phyloP scores from a whole-genome alignment of 345 rosid species.

The Melastoma malabathricum region DNA sequence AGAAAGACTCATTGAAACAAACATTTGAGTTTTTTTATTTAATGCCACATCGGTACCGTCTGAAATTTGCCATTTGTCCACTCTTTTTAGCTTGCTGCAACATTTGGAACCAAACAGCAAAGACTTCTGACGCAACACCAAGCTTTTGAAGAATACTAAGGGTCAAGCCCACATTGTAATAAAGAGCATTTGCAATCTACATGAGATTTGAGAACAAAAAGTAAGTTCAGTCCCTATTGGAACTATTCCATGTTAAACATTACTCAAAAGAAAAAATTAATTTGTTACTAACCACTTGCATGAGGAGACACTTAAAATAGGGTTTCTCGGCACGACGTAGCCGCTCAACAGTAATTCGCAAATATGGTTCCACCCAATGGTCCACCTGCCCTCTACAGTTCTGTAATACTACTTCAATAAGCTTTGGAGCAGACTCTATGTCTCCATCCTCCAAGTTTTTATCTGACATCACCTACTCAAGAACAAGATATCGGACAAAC shows the following conservation, averaged over 20 bases:
- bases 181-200: conserved; percentile 94
- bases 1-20: background rate
- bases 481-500: background rate
- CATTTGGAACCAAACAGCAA: conserved; percentile 93
- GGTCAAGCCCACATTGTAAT: conserved; percentile 72
- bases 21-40: too few relatives aligned
- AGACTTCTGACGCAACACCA: conserved; percentile 63
- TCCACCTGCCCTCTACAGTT: conserved; percentile 98
- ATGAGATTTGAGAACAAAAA: background rate
- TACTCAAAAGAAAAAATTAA: background rate
- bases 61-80: conserved; percentile 70
- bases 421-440: conserved; percentile 95
- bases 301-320: conserved; percentile 78
- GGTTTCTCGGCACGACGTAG: conserved; percentile 67
- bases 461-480: conserved; percentile 63
- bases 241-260: background rate
- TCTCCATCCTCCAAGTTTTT: conserved; percentile 79
- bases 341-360: conserved; percentile 70
- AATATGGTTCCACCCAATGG: conserved; percentile 93
- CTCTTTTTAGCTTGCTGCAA: conserved; percentile 82
- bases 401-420: conserved; percentile 92
- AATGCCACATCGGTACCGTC: conserved; percentile 29
- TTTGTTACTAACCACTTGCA: conserved; percentile 77
- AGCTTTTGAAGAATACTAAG: conserved; percentile 66
- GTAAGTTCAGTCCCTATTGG: background rate